These are phyloP conservation scores for Solanum appendiculatum DNA, from an alignment of 257 asterid genomes.

Conservation along the genomic window DNA sequence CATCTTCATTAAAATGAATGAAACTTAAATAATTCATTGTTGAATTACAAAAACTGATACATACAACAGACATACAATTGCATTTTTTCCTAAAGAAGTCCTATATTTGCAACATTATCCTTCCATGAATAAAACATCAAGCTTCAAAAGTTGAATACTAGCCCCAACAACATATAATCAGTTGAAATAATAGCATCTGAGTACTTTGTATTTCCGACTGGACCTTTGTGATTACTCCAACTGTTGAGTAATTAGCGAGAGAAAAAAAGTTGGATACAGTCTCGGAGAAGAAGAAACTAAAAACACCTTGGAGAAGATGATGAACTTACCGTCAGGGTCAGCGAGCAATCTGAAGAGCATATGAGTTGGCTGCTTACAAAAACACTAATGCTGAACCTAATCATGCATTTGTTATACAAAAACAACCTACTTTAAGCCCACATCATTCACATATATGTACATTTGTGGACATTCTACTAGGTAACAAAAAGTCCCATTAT, in stretches of 20 bases:
- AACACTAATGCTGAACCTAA: neutral
- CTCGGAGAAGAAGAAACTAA: neutral
- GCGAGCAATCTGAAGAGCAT: neutral
- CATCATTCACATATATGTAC: no score
- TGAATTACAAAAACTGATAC: neutral
- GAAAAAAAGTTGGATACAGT: no score
- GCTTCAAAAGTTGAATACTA: neutral
- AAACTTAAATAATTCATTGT: neutral
- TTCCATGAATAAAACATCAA: neutral
- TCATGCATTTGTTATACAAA: no score
- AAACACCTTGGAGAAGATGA: neutral
- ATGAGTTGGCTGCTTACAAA: neutral
- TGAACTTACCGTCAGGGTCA: neutral
- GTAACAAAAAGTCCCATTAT: neutral
- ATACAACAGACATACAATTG: no score
- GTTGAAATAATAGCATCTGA: neutral
- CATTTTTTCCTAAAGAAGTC: neutral
- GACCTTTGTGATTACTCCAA: neutral
- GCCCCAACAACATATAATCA: neutral
- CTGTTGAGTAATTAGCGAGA: neutral
- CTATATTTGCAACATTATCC: neutral
- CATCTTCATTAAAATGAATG: neutral
- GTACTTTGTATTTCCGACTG: neutral
- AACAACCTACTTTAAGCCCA: neutral
- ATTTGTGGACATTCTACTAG: neutral